phyloP scores from a whole-genome alignment of 768 basidiomycete species.

The Boletus rufocinnamomeus region DNA sequence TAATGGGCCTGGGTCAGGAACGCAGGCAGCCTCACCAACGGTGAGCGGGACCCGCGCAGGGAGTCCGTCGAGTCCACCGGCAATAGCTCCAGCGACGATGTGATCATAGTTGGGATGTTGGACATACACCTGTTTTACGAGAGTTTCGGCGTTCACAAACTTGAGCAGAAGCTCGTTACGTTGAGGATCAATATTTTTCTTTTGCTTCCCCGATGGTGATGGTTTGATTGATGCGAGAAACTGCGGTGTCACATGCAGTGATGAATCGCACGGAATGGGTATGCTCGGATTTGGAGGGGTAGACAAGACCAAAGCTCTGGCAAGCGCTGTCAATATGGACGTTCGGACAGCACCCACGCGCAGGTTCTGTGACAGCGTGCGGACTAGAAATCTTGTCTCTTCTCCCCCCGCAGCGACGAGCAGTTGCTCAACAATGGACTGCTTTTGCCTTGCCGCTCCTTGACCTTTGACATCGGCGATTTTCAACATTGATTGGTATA shows the following conservation, averaged over 20 bases:
- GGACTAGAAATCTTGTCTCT: constrained; percentile 80
- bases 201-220: constrained; percentile 27
- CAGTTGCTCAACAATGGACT: constrained; percentile 74
- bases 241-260: constrained; percentile 30
- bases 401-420: constrained; percentile 86
- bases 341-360: constrained; percentile 88
- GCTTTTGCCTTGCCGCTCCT: constrained; percentile 76
- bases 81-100: constrained; percentile 61
- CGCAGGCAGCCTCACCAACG: constrained; percentile 53
- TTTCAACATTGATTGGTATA: constrained; percentile 68
- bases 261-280: constrained; percentile 24
- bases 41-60: constrained; percentile 61
- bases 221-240: constrained; percentile 23
- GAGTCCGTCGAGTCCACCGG: constrained; percentile 62
- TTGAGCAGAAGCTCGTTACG: constrained; percentile 41
- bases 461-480: constrained; percentile 71
- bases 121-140: constrained; percentile 72
- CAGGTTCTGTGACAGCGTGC: constrained; percentile 72
- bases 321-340: constrained; percentile 77
- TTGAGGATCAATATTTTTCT: constrained; percentile 32
- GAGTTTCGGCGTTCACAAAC: constrained; percentile 58
- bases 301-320: constrained; percentile 73
- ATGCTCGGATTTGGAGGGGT: constrained; percentile 36
- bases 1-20: constrained; percentile 11
- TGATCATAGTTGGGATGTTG: constrained; percentile 77